These are phyloP conservation scores for Isabelozyma gotoi DNA, from an alignment of 805 yeast genomes.

Conservation along the genomic window DNA sequence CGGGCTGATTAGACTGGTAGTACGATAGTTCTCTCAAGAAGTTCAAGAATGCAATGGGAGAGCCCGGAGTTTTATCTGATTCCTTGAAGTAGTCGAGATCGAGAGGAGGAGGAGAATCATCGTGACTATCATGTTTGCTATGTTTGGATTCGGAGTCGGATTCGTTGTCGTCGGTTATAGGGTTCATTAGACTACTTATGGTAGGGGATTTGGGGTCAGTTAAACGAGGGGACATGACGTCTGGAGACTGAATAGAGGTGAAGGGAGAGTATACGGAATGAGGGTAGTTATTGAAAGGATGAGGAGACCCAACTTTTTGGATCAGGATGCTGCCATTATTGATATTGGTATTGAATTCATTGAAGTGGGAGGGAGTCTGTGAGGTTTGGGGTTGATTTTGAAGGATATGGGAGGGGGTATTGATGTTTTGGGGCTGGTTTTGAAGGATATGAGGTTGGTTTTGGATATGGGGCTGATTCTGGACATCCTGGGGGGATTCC, in stretches of 20 bases:
- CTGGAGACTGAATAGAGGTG: no score
- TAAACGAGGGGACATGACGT: neutral
- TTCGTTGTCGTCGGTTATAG: conserved; percentile 1
- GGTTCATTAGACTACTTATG: conserved; percentile 9
- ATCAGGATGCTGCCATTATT: conserved; percentile 7
- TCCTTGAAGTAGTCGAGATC: neutral
- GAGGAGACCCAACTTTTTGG: conserved; percentile 2
- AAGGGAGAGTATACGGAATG: neutral
- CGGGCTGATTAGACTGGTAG: conserved; percentile 3
- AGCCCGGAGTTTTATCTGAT: conserved; percentile 6
- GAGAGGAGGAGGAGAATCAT: conserved; percentile 1
- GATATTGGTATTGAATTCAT: neutral
- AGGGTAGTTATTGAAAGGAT: neutral
- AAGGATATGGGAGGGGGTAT: neutral
- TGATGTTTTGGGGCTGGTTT: no score
- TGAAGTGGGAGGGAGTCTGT: neutral
- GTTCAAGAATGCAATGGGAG: conserved; percentile 24
- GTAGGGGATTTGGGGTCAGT: conserved; percentile 9
- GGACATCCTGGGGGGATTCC: no score
- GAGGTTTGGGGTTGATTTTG: no score
- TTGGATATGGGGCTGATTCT: no score
- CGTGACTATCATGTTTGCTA: neutral
- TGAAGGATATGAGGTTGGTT: no score
- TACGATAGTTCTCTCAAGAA: conserved; percentile 23
- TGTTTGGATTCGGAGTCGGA: neutral